These are phyloP conservation scores for Immersiporthe knoxdaviesiana DNA, from an alignment of 2,329 filamentous ascomycete genomes.

Conservation along the genomic window DNA sequence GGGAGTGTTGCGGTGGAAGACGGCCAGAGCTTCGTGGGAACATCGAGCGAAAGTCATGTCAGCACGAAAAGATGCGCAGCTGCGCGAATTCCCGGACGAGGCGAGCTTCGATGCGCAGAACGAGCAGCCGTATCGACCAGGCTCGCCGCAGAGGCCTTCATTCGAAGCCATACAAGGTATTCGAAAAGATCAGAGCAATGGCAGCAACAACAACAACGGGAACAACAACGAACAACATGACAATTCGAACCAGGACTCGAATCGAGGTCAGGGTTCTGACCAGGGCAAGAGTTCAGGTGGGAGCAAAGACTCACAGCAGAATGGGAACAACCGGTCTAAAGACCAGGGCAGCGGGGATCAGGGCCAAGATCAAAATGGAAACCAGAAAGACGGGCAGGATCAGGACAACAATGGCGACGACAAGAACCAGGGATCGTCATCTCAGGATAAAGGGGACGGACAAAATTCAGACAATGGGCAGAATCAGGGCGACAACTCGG, in stretches of 20 bases:
- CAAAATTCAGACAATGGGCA: constrained; percentile 15
- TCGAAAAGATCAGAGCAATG: not conserved
- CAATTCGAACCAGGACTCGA: not conserved
- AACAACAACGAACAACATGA: not conserved
- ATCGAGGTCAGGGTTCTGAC: constrained; percentile 1
- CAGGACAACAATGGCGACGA: constrained; percentile 6
- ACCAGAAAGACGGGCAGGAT: constrained; percentile 11
- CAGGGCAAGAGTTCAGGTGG: not conserved
- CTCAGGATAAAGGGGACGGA: not conserved
- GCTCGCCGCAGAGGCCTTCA: not conserved
- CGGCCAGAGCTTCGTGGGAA: not conserved
- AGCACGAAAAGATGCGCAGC: not conserved
- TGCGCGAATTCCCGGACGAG: not conserved
- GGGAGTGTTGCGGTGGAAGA: constrained; percentile 5
- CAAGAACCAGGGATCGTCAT: not conserved
- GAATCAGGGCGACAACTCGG: not conserved
- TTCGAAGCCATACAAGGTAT: not conserved
- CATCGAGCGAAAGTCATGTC: not conserved
- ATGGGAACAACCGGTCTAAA: not conserved
- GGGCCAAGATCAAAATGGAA: constrained; percentile 6
- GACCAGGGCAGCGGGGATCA: constrained; percentile 8
- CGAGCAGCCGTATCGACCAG: not conserved
- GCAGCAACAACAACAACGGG: not conserved
- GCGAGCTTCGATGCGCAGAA: not conserved
- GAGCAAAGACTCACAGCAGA: not conserved